These are phyloP conservation scores for Coniosporium tulheliwenetii DNA, from an alignment of 2,329 filamentous ascomycete species.

Conservation along the genomic window DNA sequence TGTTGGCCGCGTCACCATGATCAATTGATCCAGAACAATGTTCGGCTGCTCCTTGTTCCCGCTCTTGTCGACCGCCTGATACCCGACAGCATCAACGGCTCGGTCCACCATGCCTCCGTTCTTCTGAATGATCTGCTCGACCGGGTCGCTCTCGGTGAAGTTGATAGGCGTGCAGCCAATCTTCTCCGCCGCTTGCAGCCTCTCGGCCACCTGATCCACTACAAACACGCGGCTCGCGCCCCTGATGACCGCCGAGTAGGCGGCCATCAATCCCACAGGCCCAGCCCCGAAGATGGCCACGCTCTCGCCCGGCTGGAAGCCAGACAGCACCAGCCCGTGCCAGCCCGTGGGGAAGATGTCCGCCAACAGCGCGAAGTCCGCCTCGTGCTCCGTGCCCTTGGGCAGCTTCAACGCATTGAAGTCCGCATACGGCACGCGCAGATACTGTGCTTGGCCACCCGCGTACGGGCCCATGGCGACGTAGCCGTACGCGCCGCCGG, in stretches of 20 bases:
- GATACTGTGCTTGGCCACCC: conserved; percentile 46
- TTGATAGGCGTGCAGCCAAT: conserved; percentile 47
- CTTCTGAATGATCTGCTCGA: conserved; percentile 42
- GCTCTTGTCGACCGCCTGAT: conserved; percentile 42
- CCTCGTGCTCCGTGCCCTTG: conserved; percentile 43
- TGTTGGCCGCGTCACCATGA: conserved; percentile 44
- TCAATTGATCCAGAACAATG: conserved; percentile 48
- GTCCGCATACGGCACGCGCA: conserved; percentile 50
- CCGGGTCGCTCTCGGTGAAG: conserved; percentile 42
- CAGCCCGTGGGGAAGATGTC: conserved; percentile 38
- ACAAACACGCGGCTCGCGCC: conserved; percentile 47
- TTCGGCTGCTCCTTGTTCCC: conserved; percentile 46
- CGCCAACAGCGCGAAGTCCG: conserved; percentile 39
- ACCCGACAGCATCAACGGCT: conserved; percentile 50
- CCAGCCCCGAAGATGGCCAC: conserved; percentile 50
- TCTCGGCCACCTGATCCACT: conserved; percentile 46
- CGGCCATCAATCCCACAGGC: conserved; percentile 50
- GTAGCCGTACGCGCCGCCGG: conserved; percentile 44
- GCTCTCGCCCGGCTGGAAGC: conserved; percentile 45
- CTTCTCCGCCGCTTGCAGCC: conserved; percentile 41
- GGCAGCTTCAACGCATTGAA: conserved; percentile 50
- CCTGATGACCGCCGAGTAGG: conserved; percentile 44
- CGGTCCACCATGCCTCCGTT: conserved; percentile 48
- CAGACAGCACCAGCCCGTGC: conserved; percentile 41
- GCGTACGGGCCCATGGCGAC: conserved; percentile 44